Conservation (phyloP, 164 flowering plant species). For the Chloranthus sessilifolius region DNA sequence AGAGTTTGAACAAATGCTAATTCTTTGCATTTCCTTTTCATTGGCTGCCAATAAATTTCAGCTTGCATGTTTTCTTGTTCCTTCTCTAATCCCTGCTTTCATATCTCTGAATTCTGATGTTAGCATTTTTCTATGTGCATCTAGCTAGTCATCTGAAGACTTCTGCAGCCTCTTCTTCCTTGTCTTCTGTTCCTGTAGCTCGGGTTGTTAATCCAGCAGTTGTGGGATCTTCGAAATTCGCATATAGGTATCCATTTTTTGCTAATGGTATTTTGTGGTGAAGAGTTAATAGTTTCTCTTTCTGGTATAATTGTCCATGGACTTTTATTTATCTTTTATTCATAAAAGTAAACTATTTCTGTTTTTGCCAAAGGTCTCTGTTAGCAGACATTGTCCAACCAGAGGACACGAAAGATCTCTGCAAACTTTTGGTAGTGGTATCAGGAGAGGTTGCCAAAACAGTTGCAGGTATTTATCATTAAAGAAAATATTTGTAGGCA, state of each 20-base stretch:
- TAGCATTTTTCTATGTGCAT: slow-evolving; percentile 9
- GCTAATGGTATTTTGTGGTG: too few species aligned
- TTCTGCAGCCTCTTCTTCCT: slow-evolving; percentile 43
- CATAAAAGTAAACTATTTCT: not conserved
- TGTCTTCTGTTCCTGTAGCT: slow-evolving; percentile 39
- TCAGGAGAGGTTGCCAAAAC: slow-evolving; percentile 66
- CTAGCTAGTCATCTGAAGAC: slow-evolving; percentile 54
- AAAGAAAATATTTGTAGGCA: not conserved
- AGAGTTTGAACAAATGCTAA: too few species aligned
- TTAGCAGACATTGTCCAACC: slow-evolving; percentile 85
- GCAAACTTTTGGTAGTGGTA: slow-evolving; percentile 71
- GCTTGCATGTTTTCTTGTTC: too few species aligned
- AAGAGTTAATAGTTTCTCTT: too few species aligned
- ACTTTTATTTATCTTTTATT: too few species aligned
- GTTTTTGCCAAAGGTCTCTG: slow-evolving; percentile 52
- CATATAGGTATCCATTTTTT: slow-evolving; percentile 91
- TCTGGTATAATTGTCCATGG: too few species aligned
- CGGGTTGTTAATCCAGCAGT: slow-evolving; percentile 36
- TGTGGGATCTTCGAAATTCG: slow-evolving; percentile 62
- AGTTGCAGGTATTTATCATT: slow-evolving; percentile 43
- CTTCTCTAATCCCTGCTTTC: too few species aligned
- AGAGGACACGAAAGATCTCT: slow-evolving; percentile 73
- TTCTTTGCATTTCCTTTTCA: too few species aligned
- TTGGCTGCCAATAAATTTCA: too few species aligned
- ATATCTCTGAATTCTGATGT: too few species aligned